A percentile compares a stretch with the other conserved stretches of the same genome.
These are phyloP conservation scores for Ganoderma multipileum DNA, from an alignment of 1,284 basidiomycete genomes.

Conservation along the genomic window DNA sequence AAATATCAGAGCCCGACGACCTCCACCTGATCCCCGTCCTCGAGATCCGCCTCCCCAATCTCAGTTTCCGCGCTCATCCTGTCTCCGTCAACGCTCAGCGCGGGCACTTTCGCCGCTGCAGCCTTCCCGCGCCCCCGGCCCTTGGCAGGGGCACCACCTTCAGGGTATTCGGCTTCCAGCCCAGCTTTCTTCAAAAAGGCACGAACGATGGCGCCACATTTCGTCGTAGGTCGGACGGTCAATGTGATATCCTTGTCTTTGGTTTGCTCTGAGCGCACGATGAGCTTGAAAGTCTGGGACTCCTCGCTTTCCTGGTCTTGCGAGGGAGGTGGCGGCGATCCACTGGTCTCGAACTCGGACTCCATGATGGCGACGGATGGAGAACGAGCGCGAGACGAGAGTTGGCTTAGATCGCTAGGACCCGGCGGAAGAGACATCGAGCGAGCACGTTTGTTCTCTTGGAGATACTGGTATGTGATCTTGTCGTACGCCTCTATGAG, in stretches of 20 bases:
- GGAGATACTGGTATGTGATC: conserved; percentile 65
- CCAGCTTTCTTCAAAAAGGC: conserved; percentile 72
- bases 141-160: conserved; percentile 20
- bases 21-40: conserved; percentile 80
- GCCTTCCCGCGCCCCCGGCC: conserved; percentile 33
- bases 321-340: not conserved
- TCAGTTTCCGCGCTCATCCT: conserved; percentile 59
- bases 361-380: conserved; percentile 26
- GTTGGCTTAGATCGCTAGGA: not conserved
- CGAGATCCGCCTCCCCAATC: conserved; percentile 71
- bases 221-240: conserved; percentile 75
- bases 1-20: conserved; percentile 62
- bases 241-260: conserved; percentile 66
- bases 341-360: not conserved
- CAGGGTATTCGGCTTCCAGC: conserved; percentile 58
- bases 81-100: conserved; percentile 71
- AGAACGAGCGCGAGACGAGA: conserved; percentile 24
- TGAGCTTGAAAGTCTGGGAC: conserved; percentile 61
- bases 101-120: conserved; percentile 48
- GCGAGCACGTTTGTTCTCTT: conserved; percentile 45
- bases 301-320: conserved; percentile 1
- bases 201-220: conserved; percentile 73
- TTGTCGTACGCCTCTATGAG: conserved; percentile 67
- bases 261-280: conserved; percentile 61
- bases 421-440: conserved; percentile 15